Evolutionary conservation across 495 filamentous ascomycete genomes (phyloP), one percentile per base, ranked within the genome.

Genomic region (Penicillium cinerascens): DNA sequence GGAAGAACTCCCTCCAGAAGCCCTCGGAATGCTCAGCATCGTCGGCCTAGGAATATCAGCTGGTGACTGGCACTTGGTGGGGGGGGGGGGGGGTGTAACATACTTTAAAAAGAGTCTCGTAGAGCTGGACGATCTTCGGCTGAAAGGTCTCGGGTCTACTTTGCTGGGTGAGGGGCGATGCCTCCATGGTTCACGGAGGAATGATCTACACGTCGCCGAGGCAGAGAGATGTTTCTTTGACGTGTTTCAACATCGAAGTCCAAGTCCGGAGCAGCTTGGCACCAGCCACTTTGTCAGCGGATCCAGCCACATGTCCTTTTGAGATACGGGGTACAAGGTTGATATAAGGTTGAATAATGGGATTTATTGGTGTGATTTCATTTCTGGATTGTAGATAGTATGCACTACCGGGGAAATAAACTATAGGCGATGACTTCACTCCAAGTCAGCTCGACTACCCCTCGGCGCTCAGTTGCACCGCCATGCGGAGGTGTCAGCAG

Each of bases 1-100:
- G 77, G 71, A 97, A 98, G 72, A 97, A 89, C 71, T 97, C 92
- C 47, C 82, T 80, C 95, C 93, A 99, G 72, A 97, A 99, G 8
- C 91, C 93, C 53, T 96, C 90, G 0, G 87, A 80, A 44, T 83
- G 84, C 35, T 88, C 84, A 36, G 79, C 71, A 40, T 90, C 86
- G 13, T 68, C 41, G 23, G 18, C 42, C 42, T 22, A 46, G 40
- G 6, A 42, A 44, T 52, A 45, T 50, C 27, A 39, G 36, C 33
- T 25, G 46, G 10, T 25, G 35, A 10, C 22, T n/a, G 23, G 26
- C 38, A 42, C 39, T 23, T 49, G 22, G 20, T 23, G 54, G 11
- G n/a, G n/a, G n/a, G n/a, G n/a, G n/a, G n/a, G n/a, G n/a, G n/a
- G n/a, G 47, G 35, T 22, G 44, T 40, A 38, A 49, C 72, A 54